Conservation (phyloP, 495 filamentous ascomycete genomes). For the Chaetomium cochliodes region DNA sequence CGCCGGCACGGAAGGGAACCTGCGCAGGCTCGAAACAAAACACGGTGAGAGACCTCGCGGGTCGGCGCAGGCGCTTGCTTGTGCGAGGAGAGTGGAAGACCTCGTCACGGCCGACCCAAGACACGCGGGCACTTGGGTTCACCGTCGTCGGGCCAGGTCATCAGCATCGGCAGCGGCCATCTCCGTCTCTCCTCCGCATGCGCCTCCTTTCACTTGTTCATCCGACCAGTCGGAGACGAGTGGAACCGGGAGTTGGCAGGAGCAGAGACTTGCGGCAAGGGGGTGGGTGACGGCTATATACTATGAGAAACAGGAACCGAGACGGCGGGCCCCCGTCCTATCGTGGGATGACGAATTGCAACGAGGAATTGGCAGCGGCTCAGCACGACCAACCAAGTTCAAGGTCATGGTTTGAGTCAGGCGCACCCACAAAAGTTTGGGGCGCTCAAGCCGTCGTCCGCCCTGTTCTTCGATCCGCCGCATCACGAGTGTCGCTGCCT, state of each 20-base stretch:
- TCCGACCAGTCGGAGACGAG: constrained; percentile 1
- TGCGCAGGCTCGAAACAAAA: constrained; percentile 20
- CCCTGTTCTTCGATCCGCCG: neutral
- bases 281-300: constrained; percentile 9
- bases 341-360: constrained; percentile 25
- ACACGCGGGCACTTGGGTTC: constrained; percentile 13
- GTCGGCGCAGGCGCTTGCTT: constrained; percentile 26
- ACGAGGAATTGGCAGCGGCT: constrained; percentile 16
- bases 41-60: constrained; percentile 17
- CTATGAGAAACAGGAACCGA: constrained; percentile 10
- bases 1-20: constrained; percentile 20
- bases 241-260: constrained; percentile 1
- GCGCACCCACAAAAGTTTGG: constrained; percentile 6
- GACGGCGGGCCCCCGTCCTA: constrained; percentile 22
- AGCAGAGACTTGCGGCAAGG: constrained; percentile 13
- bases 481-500: constrained; percentile 14
- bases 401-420: constrained; percentile 17
- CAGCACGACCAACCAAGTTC: constrained; percentile 19
- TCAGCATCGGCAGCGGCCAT: constrained; percentile 15
- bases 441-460: neutral
- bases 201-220: neutral
- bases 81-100: constrained; percentile 15
- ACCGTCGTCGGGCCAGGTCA: constrained; percentile 16
- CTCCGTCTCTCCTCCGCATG: constrained; percentile 6
- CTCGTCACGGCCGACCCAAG: constrained; percentile 16